Conservation (phyloP, 2,329 filamentous ascomycete species). For the Microcyclospora tardicrescens region DNA sequence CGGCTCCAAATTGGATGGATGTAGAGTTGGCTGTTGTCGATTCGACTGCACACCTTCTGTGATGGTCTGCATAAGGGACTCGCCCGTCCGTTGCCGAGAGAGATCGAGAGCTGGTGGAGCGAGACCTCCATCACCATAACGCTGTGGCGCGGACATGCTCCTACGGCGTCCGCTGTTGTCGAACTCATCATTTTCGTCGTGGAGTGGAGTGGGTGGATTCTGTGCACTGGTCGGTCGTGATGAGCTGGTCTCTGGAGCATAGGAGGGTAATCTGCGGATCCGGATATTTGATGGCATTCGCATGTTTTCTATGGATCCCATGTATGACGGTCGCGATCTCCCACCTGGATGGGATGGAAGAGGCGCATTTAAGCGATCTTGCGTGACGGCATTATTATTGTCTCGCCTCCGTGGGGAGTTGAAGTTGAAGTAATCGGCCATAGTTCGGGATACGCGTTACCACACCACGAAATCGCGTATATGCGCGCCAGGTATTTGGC, state of each 20-base stretch:
- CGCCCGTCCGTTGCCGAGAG: slow-evolving; percentile 12
- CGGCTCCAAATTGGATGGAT: neutral
- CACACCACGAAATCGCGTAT: no score
- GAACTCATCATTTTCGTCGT: no score
- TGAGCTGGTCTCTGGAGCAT: slow-evolving; percentile 3
- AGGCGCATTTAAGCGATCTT: slow-evolving; percentile 8
- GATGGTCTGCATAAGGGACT: slow-evolving; percentile 16
- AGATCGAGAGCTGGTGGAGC: slow-evolving; percentile 7
- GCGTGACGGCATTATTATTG: slow-evolving; percentile 6
- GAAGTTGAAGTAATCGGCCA: slow-evolving; percentile 10
- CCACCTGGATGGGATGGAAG: slow-evolving; percentile 5
- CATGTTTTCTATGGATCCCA: slow-evolving; percentile 16
- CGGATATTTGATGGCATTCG: slow-evolving; percentile 20
- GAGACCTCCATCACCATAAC: slow-evolving; percentile 7
- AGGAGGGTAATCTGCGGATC: slow-evolving; percentile 18
- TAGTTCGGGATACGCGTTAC: no score
- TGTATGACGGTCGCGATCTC: slow-evolving; percentile 3
- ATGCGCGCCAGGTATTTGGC: no score
- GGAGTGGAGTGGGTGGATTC: no score
- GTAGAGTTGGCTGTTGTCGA: slow-evolving; percentile 5
- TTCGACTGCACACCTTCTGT: slow-evolving; percentile 10
- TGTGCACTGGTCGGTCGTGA: slow-evolving; percentile 4
- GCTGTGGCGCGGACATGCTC: slow-evolving; percentile 21
- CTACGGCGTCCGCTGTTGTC: slow-evolving; percentile 15
- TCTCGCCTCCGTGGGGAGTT: slow-evolving; percentile 4